Percentiles rank a stretch among this genome's conserved stretches.
These are phyloP conservation scores for Saccharomyces eubayanus DNA, from an alignment of 805 yeast species.

Conservation along the genomic window DNA sequence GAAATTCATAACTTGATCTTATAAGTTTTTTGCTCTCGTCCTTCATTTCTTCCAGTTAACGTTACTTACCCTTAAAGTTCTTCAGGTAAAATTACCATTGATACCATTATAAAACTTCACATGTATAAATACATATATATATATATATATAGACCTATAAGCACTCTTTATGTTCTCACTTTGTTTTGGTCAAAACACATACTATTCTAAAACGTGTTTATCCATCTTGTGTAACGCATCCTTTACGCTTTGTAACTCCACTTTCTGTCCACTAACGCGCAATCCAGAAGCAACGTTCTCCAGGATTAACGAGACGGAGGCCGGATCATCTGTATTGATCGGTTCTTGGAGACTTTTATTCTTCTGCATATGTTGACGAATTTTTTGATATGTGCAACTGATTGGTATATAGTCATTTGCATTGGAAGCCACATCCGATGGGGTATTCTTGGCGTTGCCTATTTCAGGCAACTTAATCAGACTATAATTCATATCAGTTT, in stretches of 20 bases:
- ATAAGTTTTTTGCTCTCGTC: neutral
- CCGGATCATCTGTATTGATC: neutral
- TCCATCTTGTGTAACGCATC: conserved; percentile 77
- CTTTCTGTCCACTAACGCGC: conserved; percentile 61
- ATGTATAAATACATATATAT: neutral
- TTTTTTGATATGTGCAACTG: conserved; percentile 81
- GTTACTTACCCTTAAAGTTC: neutral
- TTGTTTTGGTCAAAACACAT: neutral
- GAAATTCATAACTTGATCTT: conserved; percentile 12
- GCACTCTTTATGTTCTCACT: neutral
- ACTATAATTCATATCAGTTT: neutral
- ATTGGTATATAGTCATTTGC: conserved; percentile 57
- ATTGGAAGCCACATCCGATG: neutral
- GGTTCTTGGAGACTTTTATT: neutral
- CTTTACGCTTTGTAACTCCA: conserved; percentile 86
- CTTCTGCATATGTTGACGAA: conserved; percentile 64
- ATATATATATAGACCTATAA: neutral
- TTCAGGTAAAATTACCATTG: neutral
- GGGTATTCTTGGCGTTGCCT: neutral
- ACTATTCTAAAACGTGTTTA: conserved; percentile 29
- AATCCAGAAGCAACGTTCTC: conserved; percentile 4
- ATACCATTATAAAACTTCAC: neutral
- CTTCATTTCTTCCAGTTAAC: neutral
- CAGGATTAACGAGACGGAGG: conserved; percentile 1
- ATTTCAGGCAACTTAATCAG: neutral